Base-by-base conservation (phyloP, 345 rosid genomes). In the Citrus inodora region DNA sequence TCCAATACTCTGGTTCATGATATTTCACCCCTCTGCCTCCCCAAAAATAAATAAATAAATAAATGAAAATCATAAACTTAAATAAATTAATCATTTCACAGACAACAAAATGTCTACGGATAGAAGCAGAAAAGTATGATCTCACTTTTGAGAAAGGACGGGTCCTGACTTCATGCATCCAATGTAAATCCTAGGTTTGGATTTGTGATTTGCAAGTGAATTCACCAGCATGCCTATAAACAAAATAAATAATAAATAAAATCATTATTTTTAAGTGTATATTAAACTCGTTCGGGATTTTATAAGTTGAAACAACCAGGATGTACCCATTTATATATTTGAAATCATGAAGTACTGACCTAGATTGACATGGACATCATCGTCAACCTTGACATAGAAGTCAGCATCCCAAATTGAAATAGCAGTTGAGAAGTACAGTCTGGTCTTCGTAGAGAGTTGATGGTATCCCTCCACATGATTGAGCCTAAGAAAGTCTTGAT, bases 111-210 rank as follows among this genome's bases (percentile, higher is more conserved):
- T 66, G 25, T 35, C 24, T 19, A 5, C 9, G 22, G 27, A 21
- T 16, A 7, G n/a, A 32, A 64, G 33, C n/a, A 21, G 21, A 35
- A 66, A 21, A 21, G 9, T 19, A 35, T 6, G 5, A 51, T 74
- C 86, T 86, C 83, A 95, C 99, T 92, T 88, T 38, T 86, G 88
- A 48, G 91, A 86, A 27, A 95, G 90, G 74, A 95, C 97, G 1
- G 99, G 98, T 2, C 99, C 98, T 1, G 99, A 93, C 76, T 93
- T 95, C 99, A 95, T 95, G 89, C 99, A 95, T 2, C 99, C 99
- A n/a, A 95, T 93, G 78, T 93, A 95, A 24, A 90, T 80, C 81
- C 94, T 81, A 0, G 96, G 93, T 78, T 88, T 95, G 59, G 87
- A 79, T 65, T 92, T 86, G 81, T 93, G 58, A 58, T 75, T 85